These are phyloP conservation scores for Daldinia caldariorum DNA, from an alignment of 495 filamentous ascomycete species.

Conservation along the genomic window DNA sequence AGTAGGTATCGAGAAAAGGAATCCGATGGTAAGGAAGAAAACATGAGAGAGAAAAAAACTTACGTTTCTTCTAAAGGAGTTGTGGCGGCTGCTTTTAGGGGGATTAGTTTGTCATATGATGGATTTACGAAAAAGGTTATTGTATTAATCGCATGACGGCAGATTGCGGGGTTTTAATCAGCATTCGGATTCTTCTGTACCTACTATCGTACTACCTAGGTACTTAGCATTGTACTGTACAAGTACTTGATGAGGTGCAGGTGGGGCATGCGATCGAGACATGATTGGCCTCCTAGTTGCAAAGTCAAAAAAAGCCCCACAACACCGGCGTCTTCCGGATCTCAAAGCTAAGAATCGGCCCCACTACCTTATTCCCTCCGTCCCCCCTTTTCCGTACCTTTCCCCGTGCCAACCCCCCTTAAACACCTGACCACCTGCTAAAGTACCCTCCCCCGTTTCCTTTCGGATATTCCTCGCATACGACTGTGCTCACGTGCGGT, in stretches of 20 bases:
- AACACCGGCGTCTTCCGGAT: constrained; percentile 6
- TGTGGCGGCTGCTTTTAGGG: constrained; percentile 1
- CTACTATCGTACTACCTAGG: not conserved
- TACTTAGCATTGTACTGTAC: not conserved
- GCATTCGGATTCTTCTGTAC: not conserved
- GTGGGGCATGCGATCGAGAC: constrained; percentile 22
- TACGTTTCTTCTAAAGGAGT: constrained; percentile 22
- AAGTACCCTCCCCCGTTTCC: too few species aligned
- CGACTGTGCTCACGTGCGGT: not conserved
- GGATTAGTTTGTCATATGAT: constrained; percentile 28
- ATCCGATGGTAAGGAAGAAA: not conserved
- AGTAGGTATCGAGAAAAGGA: not conserved
- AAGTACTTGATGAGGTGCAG: not conserved
- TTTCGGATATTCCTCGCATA: too few species aligned
- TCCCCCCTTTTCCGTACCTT: not conserved
- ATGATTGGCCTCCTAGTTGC: constrained; percentile 22
- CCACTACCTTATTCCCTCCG: constrained; percentile 19
- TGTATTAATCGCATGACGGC: constrained; percentile 22
- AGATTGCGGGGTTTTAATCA: constrained; percentile 24
- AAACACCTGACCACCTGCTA: too few species aligned
- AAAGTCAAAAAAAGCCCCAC: not conserved
- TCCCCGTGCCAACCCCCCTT: not conserved
- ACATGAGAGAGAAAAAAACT: constrained; percentile 33
- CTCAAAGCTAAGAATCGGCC: not conserved
- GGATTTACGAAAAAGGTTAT: not conserved